Percentiles rank a stretch among this genome's conserved stretches.
Conservation (phyloP, 2,329 filamentous ascomycete genomes). For the Chrysoporthe cubensis region DNA sequence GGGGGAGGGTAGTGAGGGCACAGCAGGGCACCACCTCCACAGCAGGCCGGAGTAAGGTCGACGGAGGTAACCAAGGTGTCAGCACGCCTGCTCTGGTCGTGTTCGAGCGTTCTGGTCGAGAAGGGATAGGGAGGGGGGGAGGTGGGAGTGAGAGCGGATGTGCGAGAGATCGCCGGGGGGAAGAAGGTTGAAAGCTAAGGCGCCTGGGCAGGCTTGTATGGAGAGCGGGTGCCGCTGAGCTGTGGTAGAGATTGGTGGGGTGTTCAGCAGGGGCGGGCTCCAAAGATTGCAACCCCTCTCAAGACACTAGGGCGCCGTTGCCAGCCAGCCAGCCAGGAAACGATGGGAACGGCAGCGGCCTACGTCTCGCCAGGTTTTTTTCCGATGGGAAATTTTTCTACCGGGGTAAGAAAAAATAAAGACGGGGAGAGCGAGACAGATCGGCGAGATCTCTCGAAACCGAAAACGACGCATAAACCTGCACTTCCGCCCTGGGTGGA, state of each 20-base stretch:
- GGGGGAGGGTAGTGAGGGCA: constrained; percentile 14
- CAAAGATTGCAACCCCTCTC: constrained; percentile 18
- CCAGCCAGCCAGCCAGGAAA: constrained; percentile 5
- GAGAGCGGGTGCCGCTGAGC: constrained; percentile 8
- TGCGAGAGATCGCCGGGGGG: constrained; percentile 2
- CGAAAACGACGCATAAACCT: neutral
- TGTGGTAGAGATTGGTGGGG: constrained; percentile 18
- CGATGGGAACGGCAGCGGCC: neutral
- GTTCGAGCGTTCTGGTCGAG: constrained; percentile 2
- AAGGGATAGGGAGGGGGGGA: neutral
- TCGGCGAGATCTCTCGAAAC: neutral
- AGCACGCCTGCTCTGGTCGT: neutral
- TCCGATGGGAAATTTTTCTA: too few relatives aligned
- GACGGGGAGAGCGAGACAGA: neutral
- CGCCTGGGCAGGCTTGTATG: constrained; percentile 10
- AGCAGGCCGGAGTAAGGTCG: constrained; percentile 14
- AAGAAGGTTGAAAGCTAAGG: constrained; percentile 9
- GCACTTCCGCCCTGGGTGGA: neutral
- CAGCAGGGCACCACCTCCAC: constrained; percentile 28
- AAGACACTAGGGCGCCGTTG: neutral
- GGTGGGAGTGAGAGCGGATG: neutral
- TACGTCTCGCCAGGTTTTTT: too few relatives aligned
- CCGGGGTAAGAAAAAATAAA: neutral
- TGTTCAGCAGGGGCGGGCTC: constrained; percentile 10
- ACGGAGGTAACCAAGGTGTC: neutral